Percentiles rank a stretch among this genome's conserved stretches.
Conservation (phyloP, 768 basidiomycete species). For the Cantharellus anzutake region DNA sequence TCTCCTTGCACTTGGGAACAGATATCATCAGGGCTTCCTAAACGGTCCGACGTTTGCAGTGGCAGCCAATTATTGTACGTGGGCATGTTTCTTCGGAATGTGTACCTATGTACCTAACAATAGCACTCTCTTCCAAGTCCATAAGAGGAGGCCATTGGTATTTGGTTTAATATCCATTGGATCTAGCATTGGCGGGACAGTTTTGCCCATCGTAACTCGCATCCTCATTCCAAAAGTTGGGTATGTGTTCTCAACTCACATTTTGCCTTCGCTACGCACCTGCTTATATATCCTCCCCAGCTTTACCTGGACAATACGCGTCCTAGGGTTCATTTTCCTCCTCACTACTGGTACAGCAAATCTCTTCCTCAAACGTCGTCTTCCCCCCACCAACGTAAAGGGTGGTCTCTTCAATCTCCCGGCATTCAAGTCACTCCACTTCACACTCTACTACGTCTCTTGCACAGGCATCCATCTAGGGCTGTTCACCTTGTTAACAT, state of each 20-base stretch:
- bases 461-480: slow-evolving; percentile 10
- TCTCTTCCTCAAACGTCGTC: slow-evolving; percentile 10
- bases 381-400: slow-evolving; percentile 3
- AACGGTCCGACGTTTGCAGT: slow-evolving; percentile 38
- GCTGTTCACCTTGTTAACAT: slow-evolving; percentile 10
- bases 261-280: background rate
- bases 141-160: slow-evolving; percentile 30
- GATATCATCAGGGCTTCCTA: slow-evolving; percentile 35
- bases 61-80: slow-evolving; percentile 55
- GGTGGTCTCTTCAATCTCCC: slow-evolving; percentile 6
- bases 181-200: slow-evolving; percentile 22
- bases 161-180: slow-evolving; percentile 47
- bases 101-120: background rate
- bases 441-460: slow-evolving; percentile 11
- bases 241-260: background rate
- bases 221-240: slow-evolving; percentile 9
- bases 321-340: slow-evolving; percentile 11
- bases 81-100: background rate
- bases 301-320: slow-evolving; percentile 12
- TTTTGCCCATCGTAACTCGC: slow-evolving; percentile 15
- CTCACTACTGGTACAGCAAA: slow-evolving; percentile 12
- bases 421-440: slow-evolving; percentile 11
- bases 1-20: slow-evolving; percentile 2
- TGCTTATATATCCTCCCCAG: background rate
- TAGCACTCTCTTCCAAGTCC: slow-evolving; percentile 3